Percentiles rank a stretch among this genome's conserved stretches.
phyloP scores from a whole-genome alignment of 176 grass and related monocot genomes.

The Juncus effusus region DNA sequence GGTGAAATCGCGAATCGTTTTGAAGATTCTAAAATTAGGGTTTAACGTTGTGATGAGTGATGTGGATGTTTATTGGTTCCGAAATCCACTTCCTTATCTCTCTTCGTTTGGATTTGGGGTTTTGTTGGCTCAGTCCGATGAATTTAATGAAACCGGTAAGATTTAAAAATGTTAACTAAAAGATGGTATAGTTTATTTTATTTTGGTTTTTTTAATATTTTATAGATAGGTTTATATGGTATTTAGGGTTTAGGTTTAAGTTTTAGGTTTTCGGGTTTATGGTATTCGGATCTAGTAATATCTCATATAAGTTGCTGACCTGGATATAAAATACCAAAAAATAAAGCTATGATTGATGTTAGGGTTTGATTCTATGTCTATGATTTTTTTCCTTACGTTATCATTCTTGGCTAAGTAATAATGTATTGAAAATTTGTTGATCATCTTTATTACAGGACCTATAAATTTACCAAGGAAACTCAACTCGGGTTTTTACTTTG shows the following conservation, averaged over 20 bases:
- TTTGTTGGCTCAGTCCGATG: constrained; percentile 80
- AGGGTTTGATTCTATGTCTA: not conserved
- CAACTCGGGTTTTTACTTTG: constrained; percentile 89
- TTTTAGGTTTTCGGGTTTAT: too few relatives aligned
- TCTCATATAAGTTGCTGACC: too few relatives aligned
- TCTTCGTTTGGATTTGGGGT: constrained; percentile 56
- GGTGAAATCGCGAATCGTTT: constrained; percentile 79
- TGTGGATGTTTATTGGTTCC: constrained; percentile 89
- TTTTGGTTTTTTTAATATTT: not conserved
- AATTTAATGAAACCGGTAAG: constrained; percentile 70
- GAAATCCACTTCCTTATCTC: constrained; percentile 56
- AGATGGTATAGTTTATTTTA: not conserved
- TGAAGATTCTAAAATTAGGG: constrained; percentile 67
- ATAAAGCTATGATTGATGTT: not conserved
- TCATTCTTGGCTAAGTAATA: too few relatives aligned
- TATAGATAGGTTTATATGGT: too few relatives aligned
- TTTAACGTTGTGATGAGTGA: constrained; percentile 90
- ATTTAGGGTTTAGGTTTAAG: too few relatives aligned
- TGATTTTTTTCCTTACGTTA: not conserved
- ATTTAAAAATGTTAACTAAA: not conserved
- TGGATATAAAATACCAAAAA: too few relatives aligned
- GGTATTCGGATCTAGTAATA: too few relatives aligned
- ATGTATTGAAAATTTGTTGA: too few relatives aligned
- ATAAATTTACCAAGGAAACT: constrained; percentile 78
- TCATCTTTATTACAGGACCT: constrained; percentile 41